Conservation (phyloP, 345 rosid genomes). For the Brassica juncea region DNA sequence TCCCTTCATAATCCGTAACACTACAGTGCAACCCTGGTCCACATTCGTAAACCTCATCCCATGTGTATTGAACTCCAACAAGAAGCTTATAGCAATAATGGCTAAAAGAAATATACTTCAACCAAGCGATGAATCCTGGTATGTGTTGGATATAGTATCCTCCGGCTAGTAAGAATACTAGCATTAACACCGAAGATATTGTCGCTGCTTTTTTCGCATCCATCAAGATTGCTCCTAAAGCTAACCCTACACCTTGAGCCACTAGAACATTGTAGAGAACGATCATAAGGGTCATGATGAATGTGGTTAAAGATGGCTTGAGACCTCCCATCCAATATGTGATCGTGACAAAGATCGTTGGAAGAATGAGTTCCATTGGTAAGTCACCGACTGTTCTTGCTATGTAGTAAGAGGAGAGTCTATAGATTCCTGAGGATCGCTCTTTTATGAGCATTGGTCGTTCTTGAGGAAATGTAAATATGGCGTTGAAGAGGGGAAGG, state of each 20-base stretch:
- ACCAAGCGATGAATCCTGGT: conserved; percentile 78
- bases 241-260: conserved; percentile 83
- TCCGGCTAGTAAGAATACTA: conserved; percentile 75
- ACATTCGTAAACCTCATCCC: conserved; percentile 62
- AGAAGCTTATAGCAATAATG: conserved; percentile 88
- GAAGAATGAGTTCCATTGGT: conserved; percentile 95
- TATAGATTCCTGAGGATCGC: conserved; percentile 86
- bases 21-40: conserved; percentile 56
- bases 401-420: conserved; percentile 80
- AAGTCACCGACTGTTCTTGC: conserved; percentile 80
- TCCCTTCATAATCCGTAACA: conserved; percentile 73
- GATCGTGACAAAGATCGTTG: conserved; percentile 68
- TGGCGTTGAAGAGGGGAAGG: conserved; percentile 78
- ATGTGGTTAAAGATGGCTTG: conserved; percentile 68
- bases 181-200: conserved; percentile 79
- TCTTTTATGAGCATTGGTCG: conserved; percentile 86
- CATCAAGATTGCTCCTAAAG: conserved; percentile 82
- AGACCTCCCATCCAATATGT: conserved; percentile 98
- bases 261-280: conserved; percentile 79
- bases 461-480: conserved; percentile 87
- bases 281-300: conserved; percentile 61
- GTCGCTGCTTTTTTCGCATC: conserved; percentile 84
- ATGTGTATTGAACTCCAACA: conserved; percentile 71
- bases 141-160: conserved; percentile 93
- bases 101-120: conserved; percentile 82